Percentiles rank a stretch among this genome's conserved stretches.
These are phyloP conservation scores for Trichoderma polysporum DNA, from an alignment of 2,329 filamentous ascomycete genomes.

Conservation along the genomic window DNA sequence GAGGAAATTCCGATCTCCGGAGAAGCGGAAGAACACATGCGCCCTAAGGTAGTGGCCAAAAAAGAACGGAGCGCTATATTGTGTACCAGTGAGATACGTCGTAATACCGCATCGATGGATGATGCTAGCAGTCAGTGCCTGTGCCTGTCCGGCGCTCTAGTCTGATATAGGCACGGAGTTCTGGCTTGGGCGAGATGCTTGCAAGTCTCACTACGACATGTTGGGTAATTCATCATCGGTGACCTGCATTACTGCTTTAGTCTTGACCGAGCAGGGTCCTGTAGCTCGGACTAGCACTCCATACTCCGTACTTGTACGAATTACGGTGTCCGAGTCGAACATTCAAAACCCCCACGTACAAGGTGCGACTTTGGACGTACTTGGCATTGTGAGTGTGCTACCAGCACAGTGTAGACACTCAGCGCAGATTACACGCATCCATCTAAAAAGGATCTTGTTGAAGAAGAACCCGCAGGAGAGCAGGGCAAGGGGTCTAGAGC, in stretches of 20 bases:
- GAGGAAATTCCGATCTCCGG: slow-evolving; percentile 12
- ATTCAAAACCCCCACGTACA: background rate
- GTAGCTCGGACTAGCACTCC: background rate
- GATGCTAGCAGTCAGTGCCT: background rate
- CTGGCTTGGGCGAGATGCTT: slow-evolving; percentile 8
- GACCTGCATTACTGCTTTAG: slow-evolving; percentile 14
- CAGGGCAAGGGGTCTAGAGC: background rate
- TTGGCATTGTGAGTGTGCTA: background rate
- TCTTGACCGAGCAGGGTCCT: background rate
- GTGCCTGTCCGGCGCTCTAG: background rate
- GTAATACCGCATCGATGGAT: background rate
- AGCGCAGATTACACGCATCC: background rate
- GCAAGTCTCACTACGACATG: slow-evolving; percentile 1
- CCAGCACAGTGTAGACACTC: no score
- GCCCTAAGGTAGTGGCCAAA: background rate
- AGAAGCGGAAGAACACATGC: background rate
- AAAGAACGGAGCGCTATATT: background rate
- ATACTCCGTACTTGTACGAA: background rate
- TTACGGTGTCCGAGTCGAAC: background rate
- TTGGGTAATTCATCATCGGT: slow-evolving; percentile 8
- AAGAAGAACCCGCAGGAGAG: background rate
- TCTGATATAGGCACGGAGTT: background rate
- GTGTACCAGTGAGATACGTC: background rate
- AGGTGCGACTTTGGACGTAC: no score
- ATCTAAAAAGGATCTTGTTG: background rate